These are phyloP conservation scores for Filosporella fistucella DNA, from an alignment of 495 filamentous ascomycete species.

Conservation along the genomic window DNA sequence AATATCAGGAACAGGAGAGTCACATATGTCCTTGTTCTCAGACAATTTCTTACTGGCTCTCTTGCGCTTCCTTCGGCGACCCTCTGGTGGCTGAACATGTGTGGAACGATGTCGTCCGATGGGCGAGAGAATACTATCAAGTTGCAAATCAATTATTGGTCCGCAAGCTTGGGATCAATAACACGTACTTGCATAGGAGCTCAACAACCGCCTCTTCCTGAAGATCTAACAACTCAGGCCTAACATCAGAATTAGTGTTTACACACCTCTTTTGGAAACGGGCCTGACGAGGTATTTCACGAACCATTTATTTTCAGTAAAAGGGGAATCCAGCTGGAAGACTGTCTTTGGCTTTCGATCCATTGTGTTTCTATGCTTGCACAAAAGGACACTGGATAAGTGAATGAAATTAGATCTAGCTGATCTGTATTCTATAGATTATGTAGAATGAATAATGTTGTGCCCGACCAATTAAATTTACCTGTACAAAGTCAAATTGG, in stretches of 20 bases:
- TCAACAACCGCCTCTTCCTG: conserved; percentile 51
- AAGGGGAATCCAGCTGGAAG: conserved; percentile 38
- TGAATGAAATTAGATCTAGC: no score
- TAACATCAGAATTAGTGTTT: conserved; percentile 21
- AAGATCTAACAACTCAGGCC: conserved; percentile 42
- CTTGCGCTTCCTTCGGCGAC: conserved; percentile 42
- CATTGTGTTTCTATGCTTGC: no score
- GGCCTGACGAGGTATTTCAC: neutral
- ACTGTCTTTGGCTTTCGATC: conserved; percentile 33
- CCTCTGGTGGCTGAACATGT: conserved; percentile 45
- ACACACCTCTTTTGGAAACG: neutral
- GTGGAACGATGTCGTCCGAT: conserved; percentile 47
- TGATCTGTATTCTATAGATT: no score
- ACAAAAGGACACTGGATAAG: no score
- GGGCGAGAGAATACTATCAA: conserved; percentile 48
- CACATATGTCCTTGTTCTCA: conserved; percentile 7
- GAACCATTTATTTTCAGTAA: conserved; percentile 33
- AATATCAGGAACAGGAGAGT: conserved; percentile 40
- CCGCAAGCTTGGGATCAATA: neutral
- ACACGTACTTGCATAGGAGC: conserved; percentile 45
- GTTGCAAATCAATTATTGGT: neutral
- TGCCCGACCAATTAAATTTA: no score
- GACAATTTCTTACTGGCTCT: conserved; percentile 8
- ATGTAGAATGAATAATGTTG: no score
- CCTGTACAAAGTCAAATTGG: no score